Base-by-base conservation (phyloP, 805 yeast species). In the Nakazawaea wickerhamii region DNA sequence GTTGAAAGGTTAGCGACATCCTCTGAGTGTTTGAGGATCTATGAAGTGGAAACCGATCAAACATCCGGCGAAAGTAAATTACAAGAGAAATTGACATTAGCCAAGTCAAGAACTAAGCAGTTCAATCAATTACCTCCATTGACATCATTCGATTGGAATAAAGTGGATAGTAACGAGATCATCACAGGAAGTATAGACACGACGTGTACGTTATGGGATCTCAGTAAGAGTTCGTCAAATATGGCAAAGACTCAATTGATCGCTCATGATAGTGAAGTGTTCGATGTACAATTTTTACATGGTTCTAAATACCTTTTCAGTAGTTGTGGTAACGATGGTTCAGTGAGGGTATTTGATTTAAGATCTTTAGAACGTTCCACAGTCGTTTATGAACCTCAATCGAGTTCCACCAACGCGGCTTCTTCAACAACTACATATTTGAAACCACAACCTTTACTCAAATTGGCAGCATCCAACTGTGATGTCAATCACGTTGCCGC, bases 201-300 rank as follows among this genome's bases (percentile, higher is more conserved):
- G 1, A 93, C 99, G 0, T 93, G 99, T 63, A 90, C 98, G 0
- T 79, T 89, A 3, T 93, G 99, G 98, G 98, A 93, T 62, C 60
- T 89, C 25, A 62, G 69, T 19, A 73, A 78, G 32, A 75, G 81
- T 18, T 26, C 23, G 18, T 63, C 68, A 35, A 80, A 75, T 3
- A 66, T 71, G 4, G 95, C 95, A 13, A 85, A 84, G 57, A 91
- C 98, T 1, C 97, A 93, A 63, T 69, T 93, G 37, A 93, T 93
- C 50, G 98, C 99, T 0, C 99, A 93, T 61, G 99, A 93, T 59
- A 79, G 83, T 49, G 97, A 89, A 60, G 99, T 93, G 4, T 87
- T 78, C 59, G 99, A 93, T 59, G 98, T 90, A 23, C 77, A 84
- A 48, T 93, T 89, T 59, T 65, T 90, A 38, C 77, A 83, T 38